Base-by-base conservation (phyloP, 1,284 basidiomycete genomes). In the Pulveroboletus ridleyi region DNA sequence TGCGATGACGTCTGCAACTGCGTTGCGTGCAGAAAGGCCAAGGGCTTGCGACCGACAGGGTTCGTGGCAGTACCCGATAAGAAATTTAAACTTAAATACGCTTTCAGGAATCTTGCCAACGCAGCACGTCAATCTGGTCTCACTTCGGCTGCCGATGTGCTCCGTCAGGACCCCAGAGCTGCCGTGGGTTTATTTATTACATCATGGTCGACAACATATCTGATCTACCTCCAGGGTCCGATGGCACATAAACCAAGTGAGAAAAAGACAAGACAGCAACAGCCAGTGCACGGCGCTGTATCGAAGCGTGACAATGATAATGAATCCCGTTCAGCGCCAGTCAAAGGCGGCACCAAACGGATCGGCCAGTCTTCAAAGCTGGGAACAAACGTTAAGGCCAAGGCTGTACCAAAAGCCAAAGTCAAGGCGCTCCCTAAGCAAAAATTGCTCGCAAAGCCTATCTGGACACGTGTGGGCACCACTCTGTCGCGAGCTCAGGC, bases 1-100 rank as follows among this genome's bases (percentile, higher is more conserved):
- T 93, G 91, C 67, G 79, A 81, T 62, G 86, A 83, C 68, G 76
- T 80, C 7, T 93, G 91, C 75, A 90, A 87, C 71, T 93, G 91
- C 66, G 80, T 82, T 49, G 73, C 71, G 3, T 93, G 91, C 75
- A 83, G 86, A 61, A 90, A 87, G 75, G 77, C 82, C 17, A 83
- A 86, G 72, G 88, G 89, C 20, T 77, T 89, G 47, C 81, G 82
- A 57, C 81, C 87, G 2, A 82, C 82, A 35, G 87, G 88, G 90
- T 90, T 47, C 25, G 75, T 62, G 22, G 29, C 33, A 20, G 25
- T 56, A 23, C 39, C 54, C 58, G 15, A 49, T 47, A 59, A 42
- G 44, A 58, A 14, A 60, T 61, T 58, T 59, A 49, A 57, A 64
- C 62, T 63, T n/a, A 66, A 52, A 53, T 20, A 10, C 33, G 15